phyloP scores from a whole-genome alignment of 306 rosid species.

The Castanea sativa region DNA sequence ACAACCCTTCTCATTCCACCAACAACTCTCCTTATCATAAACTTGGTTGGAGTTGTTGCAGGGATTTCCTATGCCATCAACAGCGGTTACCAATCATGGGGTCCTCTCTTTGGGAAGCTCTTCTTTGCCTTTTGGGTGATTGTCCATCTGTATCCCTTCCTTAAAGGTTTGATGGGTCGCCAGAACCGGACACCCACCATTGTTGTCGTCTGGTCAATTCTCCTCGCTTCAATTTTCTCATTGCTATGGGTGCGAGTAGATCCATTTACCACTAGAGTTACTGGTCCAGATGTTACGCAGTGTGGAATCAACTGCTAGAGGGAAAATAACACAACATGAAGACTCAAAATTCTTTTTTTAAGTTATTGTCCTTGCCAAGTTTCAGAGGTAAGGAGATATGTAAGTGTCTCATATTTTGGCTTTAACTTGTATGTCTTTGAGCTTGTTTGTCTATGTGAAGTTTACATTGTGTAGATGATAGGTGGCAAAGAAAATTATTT shows the following conservation, averaged over 20 bases:
- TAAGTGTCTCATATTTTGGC: constrained; percentile 21
- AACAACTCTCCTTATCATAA: constrained; percentile 82
- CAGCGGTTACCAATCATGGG: constrained; percentile 99
- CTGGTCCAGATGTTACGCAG: constrained; percentile 69
- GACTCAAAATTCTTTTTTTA: not conserved
- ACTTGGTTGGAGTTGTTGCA: constrained; percentile 91
- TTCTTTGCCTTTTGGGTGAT: constrained; percentile 99
- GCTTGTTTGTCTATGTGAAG: constrained; percentile 12
- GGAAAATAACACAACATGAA: constrained; percentile 5
- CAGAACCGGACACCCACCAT: constrained; percentile 95
- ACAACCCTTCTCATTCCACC: constrained; percentile 98
- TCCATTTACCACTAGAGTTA: constrained; percentile 82
- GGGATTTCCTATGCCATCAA: constrained; percentile 90
- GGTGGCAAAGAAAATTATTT: constrained; percentile 5
- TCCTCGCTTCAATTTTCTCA: constrained; percentile 93
- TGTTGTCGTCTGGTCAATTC: constrained; percentile 89
- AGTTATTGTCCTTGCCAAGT: constrained; percentile 20
- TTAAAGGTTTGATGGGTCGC: constrained; percentile 99
- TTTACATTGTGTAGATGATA: constrained; percentile 9
- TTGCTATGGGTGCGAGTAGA: constrained; percentile 85
- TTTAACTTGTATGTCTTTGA: constrained; percentile 5
- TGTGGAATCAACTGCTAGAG: constrained; percentile 97
- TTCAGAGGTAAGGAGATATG: constrained; percentile 17
- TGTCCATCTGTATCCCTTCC: constrained; percentile 90
- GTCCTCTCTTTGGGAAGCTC: constrained; percentile 93